Percentiles rank a stretch among this genome's conserved stretches.
Evolutionary conservation across 768 basidiomycete species (phyloP).

Genomic region (Lyophyllum shimeji): DNA sequence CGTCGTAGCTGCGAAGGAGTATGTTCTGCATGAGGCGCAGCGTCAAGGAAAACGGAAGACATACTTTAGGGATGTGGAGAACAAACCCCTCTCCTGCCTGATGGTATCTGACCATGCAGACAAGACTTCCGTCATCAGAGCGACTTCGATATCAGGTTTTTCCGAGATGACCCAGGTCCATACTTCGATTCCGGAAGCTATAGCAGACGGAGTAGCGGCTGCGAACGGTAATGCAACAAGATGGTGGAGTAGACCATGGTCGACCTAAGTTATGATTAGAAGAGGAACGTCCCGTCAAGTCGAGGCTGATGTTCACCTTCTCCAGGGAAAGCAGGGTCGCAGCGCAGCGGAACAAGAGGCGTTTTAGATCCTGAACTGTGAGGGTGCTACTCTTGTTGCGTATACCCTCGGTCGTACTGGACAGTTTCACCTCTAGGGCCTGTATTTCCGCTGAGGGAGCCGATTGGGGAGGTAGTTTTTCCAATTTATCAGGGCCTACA

Average conservation of each 20-base stretch:
- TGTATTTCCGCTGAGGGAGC: slow-evolving; percentile 63
- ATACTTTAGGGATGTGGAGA: slow-evolving; percentile 80
- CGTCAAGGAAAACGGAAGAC: slow-evolving; percentile 23
- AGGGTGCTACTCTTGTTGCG: slow-evolving; percentile 69
- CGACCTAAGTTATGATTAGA: slow-evolving; percentile 50
- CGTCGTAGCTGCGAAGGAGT: slow-evolving; percentile 61
- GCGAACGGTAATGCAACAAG: slow-evolving; percentile 88
- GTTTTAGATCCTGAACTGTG: slow-evolving; percentile 79
- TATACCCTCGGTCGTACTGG: slow-evolving; percentile 65
- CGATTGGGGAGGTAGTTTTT: slow-evolving; percentile 58
- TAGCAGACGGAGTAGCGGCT: slow-evolving; percentile 82
- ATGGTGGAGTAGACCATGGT: slow-evolving; percentile 83
- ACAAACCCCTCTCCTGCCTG: slow-evolving; percentile 75
- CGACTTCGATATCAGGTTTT: slow-evolving; percentile 77
- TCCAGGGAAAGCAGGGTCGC: slow-evolving; percentile 72
- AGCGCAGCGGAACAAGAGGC: slow-evolving; percentile 84
- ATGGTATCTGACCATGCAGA: slow-evolving; percentile 88
- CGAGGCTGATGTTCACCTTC: slow-evolving; percentile 41
- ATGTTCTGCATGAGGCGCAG: background rate
- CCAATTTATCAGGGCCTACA: slow-evolving; percentile 56
- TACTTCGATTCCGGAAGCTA: slow-evolving; percentile 86
- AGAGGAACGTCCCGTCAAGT: background rate
- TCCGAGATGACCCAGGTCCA: slow-evolving; percentile 97
- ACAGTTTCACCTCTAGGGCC: slow-evolving; percentile 67
- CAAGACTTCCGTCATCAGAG: slow-evolving; percentile 81